These are phyloP conservation scores for Umbellularia californica DNA, from an alignment of 164 flowering plant genomes.

Conservation along the genomic window DNA sequence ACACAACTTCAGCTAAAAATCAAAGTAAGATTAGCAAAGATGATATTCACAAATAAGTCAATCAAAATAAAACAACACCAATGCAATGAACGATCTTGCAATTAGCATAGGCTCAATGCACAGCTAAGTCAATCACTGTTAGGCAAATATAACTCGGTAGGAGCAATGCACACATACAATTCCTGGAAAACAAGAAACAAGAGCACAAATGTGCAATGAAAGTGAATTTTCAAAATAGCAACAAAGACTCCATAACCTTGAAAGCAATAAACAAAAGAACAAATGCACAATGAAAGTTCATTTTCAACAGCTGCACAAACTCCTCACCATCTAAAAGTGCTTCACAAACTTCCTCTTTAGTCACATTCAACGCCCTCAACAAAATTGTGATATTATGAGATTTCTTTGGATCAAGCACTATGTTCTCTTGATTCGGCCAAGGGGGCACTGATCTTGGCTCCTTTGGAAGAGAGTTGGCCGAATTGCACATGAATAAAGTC, in stretches of 20 bases:
- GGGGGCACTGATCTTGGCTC: conserved; percentile 35
- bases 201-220: background rate
- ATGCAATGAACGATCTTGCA: background rate
- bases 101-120: background rate
- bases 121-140: background rate
- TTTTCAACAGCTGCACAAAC: background rate
- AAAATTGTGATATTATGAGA: conserved; percentile 81
- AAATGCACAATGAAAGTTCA: background rate
- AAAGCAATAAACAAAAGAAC: no score
- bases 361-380: conserved; percentile 81
- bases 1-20: no score
- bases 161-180: background rate
- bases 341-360: conserved; percentile 85
- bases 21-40: no score
- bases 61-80: no score
- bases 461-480: conserved; percentile 26
- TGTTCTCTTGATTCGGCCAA: conserved; percentile 55
- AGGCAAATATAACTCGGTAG: no score
- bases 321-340: conserved; percentile 72
- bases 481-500: conserved; percentile 47
- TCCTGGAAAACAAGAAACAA: background rate
- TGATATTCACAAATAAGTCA: no score
- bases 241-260: no score
- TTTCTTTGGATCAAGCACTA: conserved; percentile 84
- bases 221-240: no score